A percentile compares a stretch with the other conserved stretches of the same genome.
phyloP scores from a whole-genome alignment of 148 eudicot genomes.

The Pouteria glomerata region DNA sequence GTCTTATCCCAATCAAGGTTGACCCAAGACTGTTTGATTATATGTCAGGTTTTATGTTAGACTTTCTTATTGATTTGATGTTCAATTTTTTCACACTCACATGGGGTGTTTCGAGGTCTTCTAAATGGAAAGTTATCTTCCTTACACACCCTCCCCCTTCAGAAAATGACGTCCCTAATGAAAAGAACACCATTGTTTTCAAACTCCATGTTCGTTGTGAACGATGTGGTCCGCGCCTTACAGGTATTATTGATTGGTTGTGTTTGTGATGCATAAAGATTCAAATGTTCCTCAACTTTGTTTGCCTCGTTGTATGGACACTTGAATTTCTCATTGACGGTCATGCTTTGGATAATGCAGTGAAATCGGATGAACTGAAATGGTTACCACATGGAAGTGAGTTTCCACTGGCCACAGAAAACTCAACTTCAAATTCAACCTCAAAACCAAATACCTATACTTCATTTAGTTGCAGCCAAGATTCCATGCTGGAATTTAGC shows the following conservation, averaged over 20 bases:
- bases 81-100: background rate
- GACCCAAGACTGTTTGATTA: slow-evolving; percentile 87
- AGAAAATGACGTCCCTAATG: slow-evolving; percentile 92
- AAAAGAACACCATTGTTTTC: slow-evolving; percentile 91
- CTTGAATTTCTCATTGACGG: slow-evolving; percentile 6
- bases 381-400: slow-evolving; percentile 86
- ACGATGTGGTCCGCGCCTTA: slow-evolving; percentile 38
- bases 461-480: slow-evolving; percentile 75
- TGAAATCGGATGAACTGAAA: slow-evolving; percentile 59
- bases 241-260: slow-evolving; percentile 42
- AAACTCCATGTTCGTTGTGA: slow-evolving; percentile 66
- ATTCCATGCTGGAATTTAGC: slow-evolving; percentile 53
- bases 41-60: slow-evolving; percentile 57
- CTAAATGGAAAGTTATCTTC: slow-evolving; percentile 3
- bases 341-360: slow-evolving; percentile 28
- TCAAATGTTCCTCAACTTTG: background rate
- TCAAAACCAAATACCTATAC: slow-evolving; percentile 68
- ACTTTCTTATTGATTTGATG: slow-evolving; percentile 1
- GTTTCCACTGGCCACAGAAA: slow-evolving; percentile 47
- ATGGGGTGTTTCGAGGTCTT: background rate
- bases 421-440: slow-evolving; percentile 38
- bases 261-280: background rate
- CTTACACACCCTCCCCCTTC: slow-evolving; percentile 10
- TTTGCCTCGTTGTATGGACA: background rate
- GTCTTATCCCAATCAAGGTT: slow-evolving; percentile 79